These are phyloP conservation scores for Laguncularia racemosa DNA, from an alignment of 345 rosid species.

Conservation along the genomic window DNA sequence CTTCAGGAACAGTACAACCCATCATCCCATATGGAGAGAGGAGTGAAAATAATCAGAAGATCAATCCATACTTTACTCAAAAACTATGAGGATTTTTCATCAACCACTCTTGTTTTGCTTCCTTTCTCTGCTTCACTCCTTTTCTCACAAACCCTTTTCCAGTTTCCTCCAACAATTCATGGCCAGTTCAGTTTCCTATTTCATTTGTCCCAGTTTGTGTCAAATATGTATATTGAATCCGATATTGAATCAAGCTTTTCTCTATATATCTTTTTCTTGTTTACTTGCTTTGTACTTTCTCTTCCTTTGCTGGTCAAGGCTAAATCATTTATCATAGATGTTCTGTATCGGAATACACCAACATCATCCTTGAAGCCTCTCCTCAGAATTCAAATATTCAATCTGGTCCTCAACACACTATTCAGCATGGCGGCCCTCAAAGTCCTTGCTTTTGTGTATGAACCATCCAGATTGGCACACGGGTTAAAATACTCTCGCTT, in stretches of 20 bases:
- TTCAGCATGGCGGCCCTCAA: background rate
- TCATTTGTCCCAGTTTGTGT: no score
- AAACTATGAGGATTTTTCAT: conserved; percentile 18
- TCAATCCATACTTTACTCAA: conserved; percentile 37
- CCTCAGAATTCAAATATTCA: conserved; percentile 17
- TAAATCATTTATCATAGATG: conserved; percentile 22
- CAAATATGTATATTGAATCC: no score
- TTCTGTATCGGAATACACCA: conserved; percentile 14
- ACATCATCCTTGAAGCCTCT: conserved; percentile 14
- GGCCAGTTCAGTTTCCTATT: no score
- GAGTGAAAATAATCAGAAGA: conserved; percentile 26
- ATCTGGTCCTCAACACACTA: conserved; percentile 5
- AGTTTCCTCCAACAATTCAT: background rate
- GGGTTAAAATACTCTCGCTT: background rate
- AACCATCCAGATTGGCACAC: background rate
- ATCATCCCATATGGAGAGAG: conserved; percentile 16
- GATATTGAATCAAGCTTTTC: background rate
- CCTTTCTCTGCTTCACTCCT: conserved; percentile 33
- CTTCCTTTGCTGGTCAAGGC: conserved; percentile 23
- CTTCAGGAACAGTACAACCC: conserved; percentile 5
- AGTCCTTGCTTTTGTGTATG: background rate
- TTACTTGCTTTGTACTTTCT: conserved; percentile 16
- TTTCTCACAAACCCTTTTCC: conserved; percentile 12
- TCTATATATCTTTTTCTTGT: background rate
- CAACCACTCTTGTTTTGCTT: conserved; percentile 36